Conservation (phyloP, 2,329 filamentous ascomycete genomes). For the Furcasterigmium sp. region DNA sequence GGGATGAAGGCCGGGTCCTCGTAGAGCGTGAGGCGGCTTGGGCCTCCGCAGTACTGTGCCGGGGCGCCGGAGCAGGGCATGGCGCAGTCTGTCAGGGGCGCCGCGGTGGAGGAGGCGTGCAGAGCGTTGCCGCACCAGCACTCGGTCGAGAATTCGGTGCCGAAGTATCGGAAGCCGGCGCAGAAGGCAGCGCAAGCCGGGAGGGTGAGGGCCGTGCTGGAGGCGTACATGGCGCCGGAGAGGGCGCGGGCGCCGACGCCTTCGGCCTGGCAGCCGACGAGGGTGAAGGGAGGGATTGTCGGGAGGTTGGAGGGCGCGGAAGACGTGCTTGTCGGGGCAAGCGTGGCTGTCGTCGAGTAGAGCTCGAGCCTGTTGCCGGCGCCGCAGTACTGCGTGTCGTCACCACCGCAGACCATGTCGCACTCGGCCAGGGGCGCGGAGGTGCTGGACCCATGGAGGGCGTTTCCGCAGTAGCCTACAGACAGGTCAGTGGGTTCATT, state of each 20-base stretch:
- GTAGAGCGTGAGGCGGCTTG: constrained; percentile 27
- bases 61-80: constrained; percentile 26
- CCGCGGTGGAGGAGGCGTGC: constrained; percentile 16
- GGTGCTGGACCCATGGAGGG: constrained; percentile 15
- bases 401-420: constrained; percentile 35
- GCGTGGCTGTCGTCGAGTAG: constrained; percentile 33
- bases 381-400: constrained; percentile 35
- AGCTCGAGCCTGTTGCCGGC: constrained; percentile 36
- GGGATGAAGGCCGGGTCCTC: constrained; percentile 18
- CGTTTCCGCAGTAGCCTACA: constrained; percentile 45
- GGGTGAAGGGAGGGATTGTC: constrained; percentile 21
- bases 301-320: constrained; percentile 18
- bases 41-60: constrained; percentile 26
- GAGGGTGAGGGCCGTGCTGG: constrained; percentile 24
- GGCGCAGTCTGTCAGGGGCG: constrained; percentile 24
- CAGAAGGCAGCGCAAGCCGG: constrained; percentile 27
- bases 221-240: constrained; percentile 15
- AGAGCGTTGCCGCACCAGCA: constrained; percentile 32
- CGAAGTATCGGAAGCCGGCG: constrained; percentile 31
- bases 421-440: constrained; percentile 24
- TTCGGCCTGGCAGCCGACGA: constrained; percentile 36
- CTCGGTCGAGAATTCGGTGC: constrained; percentile 31
- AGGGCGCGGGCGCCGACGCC: constrained; percentile 28
- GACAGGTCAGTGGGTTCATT: too few species aligned
- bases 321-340: too few species aligned